phyloP scores from a whole-genome alignment of 176 grass and related monocot genomes.

The Carex myosuroides region DNA sequence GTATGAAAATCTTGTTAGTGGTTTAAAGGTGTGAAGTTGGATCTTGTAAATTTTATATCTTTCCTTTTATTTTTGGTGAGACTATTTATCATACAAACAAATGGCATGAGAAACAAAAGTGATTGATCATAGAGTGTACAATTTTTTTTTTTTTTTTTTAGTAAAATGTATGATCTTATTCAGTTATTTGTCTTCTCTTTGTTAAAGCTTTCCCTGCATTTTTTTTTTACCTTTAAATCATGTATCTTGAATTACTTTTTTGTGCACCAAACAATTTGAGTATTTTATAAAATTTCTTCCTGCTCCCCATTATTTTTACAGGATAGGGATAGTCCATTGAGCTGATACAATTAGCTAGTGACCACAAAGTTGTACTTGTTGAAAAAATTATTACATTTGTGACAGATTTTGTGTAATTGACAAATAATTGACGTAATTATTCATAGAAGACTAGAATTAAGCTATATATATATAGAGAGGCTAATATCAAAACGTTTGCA shows the following conservation, averaged over 20 bases:
- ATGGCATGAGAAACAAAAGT: neutral
- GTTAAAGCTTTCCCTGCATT: neutral
- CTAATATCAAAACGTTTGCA: too few species aligned
- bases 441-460: neutral
- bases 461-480: neutral
- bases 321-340: neutral
- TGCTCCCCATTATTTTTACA: neutral
- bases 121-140: neutral
- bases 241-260: neutral
- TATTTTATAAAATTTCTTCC: neutral
- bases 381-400: neutral
- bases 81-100: neutral
- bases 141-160: neutral
- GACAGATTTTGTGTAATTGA: neutral
- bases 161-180: neutral
- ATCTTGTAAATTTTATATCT: neutral
- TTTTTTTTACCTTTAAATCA: neutral
- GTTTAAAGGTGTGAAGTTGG: neutral
- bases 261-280: neutral
- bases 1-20: neutral
- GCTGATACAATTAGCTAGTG: neutral
- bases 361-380: neutral
- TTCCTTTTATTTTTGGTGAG: slow-evolving; percentile 11
- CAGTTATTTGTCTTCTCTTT: neutral
- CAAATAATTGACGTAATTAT: neutral